Conservation (phyloP, 768 basidiomycete genomes). For the Lactarius evosmus region DNA sequence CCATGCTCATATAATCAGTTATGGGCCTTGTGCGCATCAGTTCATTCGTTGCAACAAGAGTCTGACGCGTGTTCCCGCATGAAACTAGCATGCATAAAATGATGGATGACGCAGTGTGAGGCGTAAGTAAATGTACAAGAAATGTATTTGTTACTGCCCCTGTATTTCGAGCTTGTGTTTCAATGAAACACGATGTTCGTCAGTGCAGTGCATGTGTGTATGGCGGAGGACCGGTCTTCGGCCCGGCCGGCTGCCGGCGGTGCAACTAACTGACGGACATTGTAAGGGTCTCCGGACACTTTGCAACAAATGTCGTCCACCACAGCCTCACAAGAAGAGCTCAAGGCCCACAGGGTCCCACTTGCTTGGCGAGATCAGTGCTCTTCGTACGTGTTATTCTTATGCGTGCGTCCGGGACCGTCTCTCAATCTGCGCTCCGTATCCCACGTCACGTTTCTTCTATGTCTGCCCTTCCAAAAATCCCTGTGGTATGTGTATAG, state of each 20-base stretch:
- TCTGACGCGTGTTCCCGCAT: not conserved
- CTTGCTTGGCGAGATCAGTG: constrained; percentile 86
- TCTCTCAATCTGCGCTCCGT: not conserved
- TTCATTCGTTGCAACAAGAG: not conserved
- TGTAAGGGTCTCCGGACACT: constrained; percentile 30
- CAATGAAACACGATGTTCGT: too few species aligned
- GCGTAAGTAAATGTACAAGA: not conserved
- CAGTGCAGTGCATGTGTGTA: too few species aligned
- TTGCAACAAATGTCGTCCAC: constrained; percentile 57
- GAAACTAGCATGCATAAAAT: not conserved
- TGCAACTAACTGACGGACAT: not conserved
- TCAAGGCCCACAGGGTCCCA: constrained; percentile 73
- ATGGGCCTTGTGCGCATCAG: too few species aligned
- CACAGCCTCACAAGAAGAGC: constrained; percentile 79
- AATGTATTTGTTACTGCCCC: not conserved
- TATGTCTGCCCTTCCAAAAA: not conserved
- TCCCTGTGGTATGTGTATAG: constrained; percentile 40
- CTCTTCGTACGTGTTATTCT: constrained; percentile 65
- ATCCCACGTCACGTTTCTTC: not conserved
- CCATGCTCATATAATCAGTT: too few species aligned
- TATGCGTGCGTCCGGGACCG: not conserved
- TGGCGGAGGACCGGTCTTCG: not conserved
- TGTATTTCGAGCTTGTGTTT: not conserved
- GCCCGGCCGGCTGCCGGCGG: not conserved
- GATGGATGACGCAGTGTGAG: not conserved